Evolutionary conservation across 2,329 filamentous ascomycete species (phyloP), one percentile per base, ranked within the genome.

Genomic region (Aureobasidium zeae): DNA sequence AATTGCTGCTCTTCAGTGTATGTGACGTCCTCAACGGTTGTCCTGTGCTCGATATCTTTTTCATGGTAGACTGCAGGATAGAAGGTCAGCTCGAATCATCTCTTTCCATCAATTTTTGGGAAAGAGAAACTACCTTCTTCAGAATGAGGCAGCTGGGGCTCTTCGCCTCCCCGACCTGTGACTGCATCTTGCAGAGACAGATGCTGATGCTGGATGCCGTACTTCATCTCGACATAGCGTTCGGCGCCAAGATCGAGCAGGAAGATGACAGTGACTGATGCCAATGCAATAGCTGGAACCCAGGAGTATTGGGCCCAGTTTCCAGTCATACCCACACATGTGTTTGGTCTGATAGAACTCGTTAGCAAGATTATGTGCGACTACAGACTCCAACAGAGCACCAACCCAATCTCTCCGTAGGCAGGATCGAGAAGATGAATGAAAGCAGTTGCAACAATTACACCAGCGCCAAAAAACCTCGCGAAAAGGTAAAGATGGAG

Each of bases 391-490:
- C 2, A 2, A 7, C n/a, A 11, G 8, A 12, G 29, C 11, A 65
- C 50, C 0, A 66, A 59, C 4, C 71, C 70, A 41, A 61, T 41
- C 15, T 41, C 28, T 5, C 28, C n/a, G 12, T 41, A 41, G 4
- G 37, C 37, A 11, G 1, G 30, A 10, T 41, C 37, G 6, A 41
- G 28, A 4, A 41, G 15, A 25, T 41, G 37, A 7, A 41, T 41
- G 61, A 93, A 94, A 0, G 88, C 86, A 1, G 89, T 96, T 4
- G 85, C 83, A 51, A 95, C 76, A 56, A 96, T 95, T 50, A 95
- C 87, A 30, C 89, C 89, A 0, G 86, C 89, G 51, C 89, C 89
- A 57, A 95, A 86, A 64, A 89, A 94, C 61, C 94, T 94, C 52
- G 83, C 83, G 44, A 89, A 66, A 62, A 94, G 94, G 64, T 94